These are phyloP conservation scores for Bryoerythrophyllum caledonicum DNA, from an alignment of 225 moss, liverwort and hornwort species.

Conservation along the genomic window DNA sequence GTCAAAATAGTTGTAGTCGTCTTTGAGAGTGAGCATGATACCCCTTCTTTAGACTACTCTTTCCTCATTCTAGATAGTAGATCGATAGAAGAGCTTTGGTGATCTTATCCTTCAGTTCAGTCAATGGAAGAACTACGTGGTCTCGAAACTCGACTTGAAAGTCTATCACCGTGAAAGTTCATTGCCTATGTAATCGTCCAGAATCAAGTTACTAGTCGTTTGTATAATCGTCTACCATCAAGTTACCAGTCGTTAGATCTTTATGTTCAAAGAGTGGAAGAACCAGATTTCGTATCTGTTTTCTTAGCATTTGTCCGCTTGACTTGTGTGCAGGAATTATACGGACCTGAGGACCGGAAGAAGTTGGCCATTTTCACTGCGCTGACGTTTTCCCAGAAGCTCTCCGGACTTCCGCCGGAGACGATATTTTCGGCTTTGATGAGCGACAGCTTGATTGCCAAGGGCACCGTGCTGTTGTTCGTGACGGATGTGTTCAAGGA, in stretches of 20 bases:
- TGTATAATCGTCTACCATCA: not conserved
- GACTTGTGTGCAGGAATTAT: constrained; percentile 51
- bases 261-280: not conserved
- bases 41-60: too few species aligned
- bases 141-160: too few species aligned
- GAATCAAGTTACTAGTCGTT: too few species aligned
- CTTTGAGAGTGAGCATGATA: too few species aligned
- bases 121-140: too few species aligned
- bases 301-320: not conserved
- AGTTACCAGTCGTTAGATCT: too few species aligned
- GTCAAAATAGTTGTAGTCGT: too few species aligned
- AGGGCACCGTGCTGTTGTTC: constrained; percentile 68
- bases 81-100: too few species aligned
- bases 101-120: too few species aligned
- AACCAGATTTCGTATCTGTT: not conserved
- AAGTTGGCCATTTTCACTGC: constrained; percentile 85
- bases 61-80: too few species aligned
- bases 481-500: constrained; percentile 78
- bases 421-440: constrained; percentile 73
- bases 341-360: constrained; percentile 70
- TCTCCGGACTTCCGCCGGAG: constrained; percentile 79
- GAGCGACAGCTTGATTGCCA: constrained; percentile 70
- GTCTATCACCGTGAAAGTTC: too few species aligned
- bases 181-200: too few species aligned
- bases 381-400: constrained; percentile 78